Evolutionary conservation across 192 early-diverging fungal species (phyloP).

Genomic region (Coemansia sp.): DNA sequence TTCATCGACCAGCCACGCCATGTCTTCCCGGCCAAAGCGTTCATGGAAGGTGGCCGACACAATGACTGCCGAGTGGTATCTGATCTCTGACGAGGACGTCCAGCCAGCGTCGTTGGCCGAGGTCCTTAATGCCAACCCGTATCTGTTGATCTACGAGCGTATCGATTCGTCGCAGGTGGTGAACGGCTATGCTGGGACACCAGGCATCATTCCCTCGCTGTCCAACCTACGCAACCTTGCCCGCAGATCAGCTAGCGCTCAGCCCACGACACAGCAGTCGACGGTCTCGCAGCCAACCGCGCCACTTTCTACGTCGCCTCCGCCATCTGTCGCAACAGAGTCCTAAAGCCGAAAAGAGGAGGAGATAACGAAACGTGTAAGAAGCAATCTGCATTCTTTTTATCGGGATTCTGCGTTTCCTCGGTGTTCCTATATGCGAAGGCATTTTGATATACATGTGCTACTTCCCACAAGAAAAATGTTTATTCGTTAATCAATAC

Average conservation of each 20-base stretch:
- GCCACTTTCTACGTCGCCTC: not conserved
- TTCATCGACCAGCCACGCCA: constrained; percentile 5
- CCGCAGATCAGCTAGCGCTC: constrained; percentile 33
- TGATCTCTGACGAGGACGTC: constrained; percentile 69
- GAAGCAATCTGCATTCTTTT: too few relatives aligned
- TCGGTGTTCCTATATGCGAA: too few relatives aligned
- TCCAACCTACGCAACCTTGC: constrained; percentile 45
- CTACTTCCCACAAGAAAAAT: not conserved
- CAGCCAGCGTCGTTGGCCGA: constrained; percentile 57
- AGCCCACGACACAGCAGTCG: constrained; percentile 13
- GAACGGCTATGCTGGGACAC: constrained; percentile 25
- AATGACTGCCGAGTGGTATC: constrained; percentile 61
- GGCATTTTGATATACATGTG: too few relatives aligned
- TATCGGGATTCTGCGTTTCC: too few relatives aligned
- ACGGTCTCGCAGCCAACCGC: not conserved
- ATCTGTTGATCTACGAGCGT: constrained; percentile 69
- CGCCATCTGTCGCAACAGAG: not conserved
- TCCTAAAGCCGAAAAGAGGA: too few relatives aligned
- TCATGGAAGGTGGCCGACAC: constrained; percentile 45
- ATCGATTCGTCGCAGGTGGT: constrained; percentile 31
- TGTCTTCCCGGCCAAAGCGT: constrained; percentile 30
- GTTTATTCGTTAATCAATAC: not conserved
- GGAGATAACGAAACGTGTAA: too few relatives aligned
- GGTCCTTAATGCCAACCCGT: constrained; percentile 69
- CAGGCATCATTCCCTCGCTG: constrained; percentile 43